A percentile compares a stretch with the other conserved stretches of the same genome.
These are phyloP conservation scores for Trichophyton simii DNA, from an alignment of 2,329 filamentous ascomycete genomes.

Conservation along the genomic window DNA sequence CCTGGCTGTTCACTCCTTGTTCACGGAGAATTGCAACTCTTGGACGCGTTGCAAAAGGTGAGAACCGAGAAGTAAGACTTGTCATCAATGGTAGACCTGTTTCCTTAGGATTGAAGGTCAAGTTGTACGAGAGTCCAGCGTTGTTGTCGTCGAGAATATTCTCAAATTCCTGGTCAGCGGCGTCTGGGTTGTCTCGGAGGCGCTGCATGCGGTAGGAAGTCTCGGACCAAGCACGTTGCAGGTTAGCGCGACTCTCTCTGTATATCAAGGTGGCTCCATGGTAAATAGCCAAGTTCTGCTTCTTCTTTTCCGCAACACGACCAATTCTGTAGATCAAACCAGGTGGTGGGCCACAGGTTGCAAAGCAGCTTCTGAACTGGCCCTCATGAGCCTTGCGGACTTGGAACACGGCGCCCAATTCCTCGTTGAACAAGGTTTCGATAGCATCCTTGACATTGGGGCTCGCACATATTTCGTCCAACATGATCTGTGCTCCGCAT, in stretches of 20 bases:
- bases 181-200: slow-evolving; percentile 74
- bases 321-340: slow-evolving; percentile 78
- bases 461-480: slow-evolving; percentile 54
- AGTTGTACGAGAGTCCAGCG: slow-evolving; percentile 71
- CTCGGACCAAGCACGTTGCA: slow-evolving; percentile 78
- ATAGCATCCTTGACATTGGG: slow-evolving; percentile 54
- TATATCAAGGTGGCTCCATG: slow-evolving; percentile 58
- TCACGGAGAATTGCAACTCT: slow-evolving; percentile 87
- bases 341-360: slow-evolving; percentile 71
- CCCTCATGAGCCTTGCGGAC: slow-evolving; percentile 72
- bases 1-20: slow-evolving; percentile 87
- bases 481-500: slow-evolving; percentile 71
- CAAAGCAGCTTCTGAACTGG: slow-evolving; percentile 79
- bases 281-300: slow-evolving; percentile 66
- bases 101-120: slow-evolving; percentile 69
- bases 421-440: slow-evolving; percentile 83
- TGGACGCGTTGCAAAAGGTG: slow-evolving; percentile 50
- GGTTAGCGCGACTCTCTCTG: slow-evolving; percentile 53
- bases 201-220: slow-evolving; percentile 89
- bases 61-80: slow-evolving; percentile 44
- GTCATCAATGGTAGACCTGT: slow-evolving; percentile 58
- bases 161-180: slow-evolving; percentile 71
- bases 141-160: slow-evolving; percentile 62
- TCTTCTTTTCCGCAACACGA: slow-evolving; percentile 51
- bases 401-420: slow-evolving; percentile 92